These are phyloP conservation scores for Encephalitozoon cuniculi DNA, from an alignment of 371 early-diverging fungal species.

Conservation along the genomic window DNA sequence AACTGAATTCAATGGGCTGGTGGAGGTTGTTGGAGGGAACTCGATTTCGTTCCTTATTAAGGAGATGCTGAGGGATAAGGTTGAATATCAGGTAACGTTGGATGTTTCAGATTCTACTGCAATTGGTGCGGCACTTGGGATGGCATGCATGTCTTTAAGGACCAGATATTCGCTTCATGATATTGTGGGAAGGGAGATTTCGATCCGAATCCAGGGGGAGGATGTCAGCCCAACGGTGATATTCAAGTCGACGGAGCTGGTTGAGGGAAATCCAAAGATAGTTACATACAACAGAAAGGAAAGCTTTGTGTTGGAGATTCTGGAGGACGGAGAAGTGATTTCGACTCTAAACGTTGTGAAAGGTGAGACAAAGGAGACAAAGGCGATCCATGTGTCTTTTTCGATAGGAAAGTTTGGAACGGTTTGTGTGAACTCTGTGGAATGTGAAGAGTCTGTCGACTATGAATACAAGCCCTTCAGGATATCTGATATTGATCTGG, in stretches of 20 bases:
- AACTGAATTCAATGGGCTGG: not conserved
- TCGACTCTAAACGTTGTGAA: constrained; percentile 27
- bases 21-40: constrained; percentile 55
- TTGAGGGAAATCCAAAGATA: not conserved
- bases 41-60: constrained; percentile 29
- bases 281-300: constrained; percentile 36
- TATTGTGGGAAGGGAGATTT: constrained; percentile 25
- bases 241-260: constrained; percentile 21
- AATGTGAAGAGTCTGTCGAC: not conserved
- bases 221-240: constrained; percentile 17
- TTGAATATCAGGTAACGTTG: not conserved
- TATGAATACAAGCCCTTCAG: not conserved
- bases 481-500: not conserved
- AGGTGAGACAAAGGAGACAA: constrained; percentile 22
- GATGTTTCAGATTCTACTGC: constrained; percentile 38
- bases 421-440: constrained; percentile 28
- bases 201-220: constrained; percentile 4
- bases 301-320: constrained; percentile 29
- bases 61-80: constrained; percentile 27
- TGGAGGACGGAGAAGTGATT: constrained; percentile 36
- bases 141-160: constrained; percentile 23
- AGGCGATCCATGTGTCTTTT: constrained; percentile 28
- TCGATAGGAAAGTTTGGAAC: constrained; percentile 27
- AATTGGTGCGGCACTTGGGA: constrained; percentile 37
- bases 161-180: constrained; percentile 37